Conservation (phyloP, 1,284 basidiomycete species). For the Ceratorhiza oryzae-sativae region DNA sequence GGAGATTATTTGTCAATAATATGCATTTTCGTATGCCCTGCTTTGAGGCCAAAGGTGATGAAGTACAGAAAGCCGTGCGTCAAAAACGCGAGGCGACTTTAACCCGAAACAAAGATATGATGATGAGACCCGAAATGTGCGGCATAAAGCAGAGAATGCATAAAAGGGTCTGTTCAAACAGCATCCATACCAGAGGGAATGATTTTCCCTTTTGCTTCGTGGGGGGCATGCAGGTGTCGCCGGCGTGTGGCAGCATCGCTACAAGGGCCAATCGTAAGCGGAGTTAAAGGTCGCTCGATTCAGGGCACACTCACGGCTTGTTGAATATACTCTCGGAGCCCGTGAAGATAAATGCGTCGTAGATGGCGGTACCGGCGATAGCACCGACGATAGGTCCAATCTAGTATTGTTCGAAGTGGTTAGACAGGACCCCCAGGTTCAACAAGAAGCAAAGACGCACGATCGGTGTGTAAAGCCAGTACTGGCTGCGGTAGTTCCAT, state of each 20-base stretch:
- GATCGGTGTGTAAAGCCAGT: conserved; percentile 79
- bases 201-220: conserved; percentile 33
- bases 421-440: conserved; percentile 28
- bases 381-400: conserved; percentile 48
- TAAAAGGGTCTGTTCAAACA: background rate
- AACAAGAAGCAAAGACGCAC: conserved; percentile 48
- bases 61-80: background rate
- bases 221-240: conserved; percentile 14
- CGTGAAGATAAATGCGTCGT: conserved; percentile 51
- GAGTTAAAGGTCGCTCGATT: background rate
- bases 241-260: conserved; percentile 27
- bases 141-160: background rate
- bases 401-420: conserved; percentile 36
- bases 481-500: conserved; percentile 56
- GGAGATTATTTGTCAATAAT: background rate
- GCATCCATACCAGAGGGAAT: conserved; percentile 36
- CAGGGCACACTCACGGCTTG: conserved; percentile 23
- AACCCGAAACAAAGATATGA: conserved; percentile 2
- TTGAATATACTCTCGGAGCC: conserved; percentile 50
- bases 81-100: background rate
- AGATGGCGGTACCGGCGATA: conserved; percentile 48
- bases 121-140: background rate
- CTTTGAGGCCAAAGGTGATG: background rate
- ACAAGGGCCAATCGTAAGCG: background rate
- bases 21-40: background rate